Evolutionary conservation across 805 yeast genomes (phyloP).

Genomic region (Zygoascus biomembranicola): DNA sequence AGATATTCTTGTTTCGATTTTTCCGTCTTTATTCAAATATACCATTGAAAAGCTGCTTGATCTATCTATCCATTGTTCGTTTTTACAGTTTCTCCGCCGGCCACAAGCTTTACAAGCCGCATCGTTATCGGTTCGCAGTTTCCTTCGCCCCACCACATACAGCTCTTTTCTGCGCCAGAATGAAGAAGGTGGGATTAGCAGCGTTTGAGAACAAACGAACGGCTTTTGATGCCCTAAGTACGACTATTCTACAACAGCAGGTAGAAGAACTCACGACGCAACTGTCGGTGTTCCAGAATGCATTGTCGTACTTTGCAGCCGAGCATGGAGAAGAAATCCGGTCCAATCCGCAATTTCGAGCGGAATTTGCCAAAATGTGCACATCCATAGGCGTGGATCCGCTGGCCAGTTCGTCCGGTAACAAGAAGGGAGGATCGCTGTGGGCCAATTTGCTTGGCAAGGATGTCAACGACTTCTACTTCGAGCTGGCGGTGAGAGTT

Average conservation of each 20-base stretch:
- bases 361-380: constrained; percentile 70
- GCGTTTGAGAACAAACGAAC: constrained; percentile 34
- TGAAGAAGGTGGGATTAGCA: constrained; percentile 41
- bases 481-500: constrained; percentile 62
- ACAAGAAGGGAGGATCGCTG: constrained; percentile 26
- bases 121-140: not conserved
- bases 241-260: constrained; percentile 43
- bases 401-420: constrained; percentile 32
- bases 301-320: constrained; percentile 63
- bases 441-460: constrained; percentile 30
- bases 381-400: constrained; percentile 81
- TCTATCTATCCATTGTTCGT: too few species aligned
- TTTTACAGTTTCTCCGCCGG: too few species aligned
- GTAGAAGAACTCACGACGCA: constrained; percentile 60
- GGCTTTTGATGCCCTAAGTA: constrained; percentile 44
- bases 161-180: constrained; percentile 8
- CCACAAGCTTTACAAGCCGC: too few species aligned
- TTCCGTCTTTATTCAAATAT: too few species aligned
- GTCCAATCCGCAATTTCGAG: constrained; percentile 54
- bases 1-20: too few species aligned
- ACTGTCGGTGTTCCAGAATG: constrained; percentile 65
- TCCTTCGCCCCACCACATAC: not conserved
- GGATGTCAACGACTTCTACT: constrained; percentile 45
- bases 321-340: constrained; percentile 63
- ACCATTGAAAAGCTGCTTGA: too few species aligned